A percentile compares a stretch with the other conserved stretches of the same genome.
Evolutionary conservation across 2,329 filamentous ascomycete species (phyloP).

Genomic region (Moelleriella libera): DNA sequence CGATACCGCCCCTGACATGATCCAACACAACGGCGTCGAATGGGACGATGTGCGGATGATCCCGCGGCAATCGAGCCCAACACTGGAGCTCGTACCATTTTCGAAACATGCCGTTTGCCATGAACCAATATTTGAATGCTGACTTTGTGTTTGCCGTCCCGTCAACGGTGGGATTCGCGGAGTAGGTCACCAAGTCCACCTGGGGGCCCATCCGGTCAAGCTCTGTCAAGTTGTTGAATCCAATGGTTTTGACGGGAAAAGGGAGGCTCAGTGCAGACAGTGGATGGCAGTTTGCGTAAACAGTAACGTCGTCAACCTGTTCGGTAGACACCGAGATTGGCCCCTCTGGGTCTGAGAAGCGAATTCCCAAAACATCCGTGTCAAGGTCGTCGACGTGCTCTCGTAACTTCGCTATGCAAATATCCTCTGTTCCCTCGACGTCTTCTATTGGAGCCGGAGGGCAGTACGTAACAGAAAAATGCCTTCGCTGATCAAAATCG

Average conservation of each 20-base stretch:
- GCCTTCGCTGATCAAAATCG: conserved; percentile 11
- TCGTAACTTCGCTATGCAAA: conserved; percentile 9
- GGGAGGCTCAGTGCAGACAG: conserved; percentile 8
- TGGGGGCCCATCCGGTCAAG: conserved; percentile 12
- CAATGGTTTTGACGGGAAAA: conserved; percentile 4
- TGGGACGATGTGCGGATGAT: conserved; percentile 21
- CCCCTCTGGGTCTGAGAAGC: conserved; percentile 8
- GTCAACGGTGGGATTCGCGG: neutral
- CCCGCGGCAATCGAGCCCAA: conserved; percentile 16
- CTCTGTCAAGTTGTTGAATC: conserved; percentile 12
- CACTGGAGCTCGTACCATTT: conserved; percentile 21
- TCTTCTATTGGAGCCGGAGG: neutral
- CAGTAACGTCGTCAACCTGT: conserved; percentile 13
- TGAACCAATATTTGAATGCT: conserved; percentile 21
- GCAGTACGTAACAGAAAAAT: conserved; percentile 8
- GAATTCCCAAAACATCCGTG: conserved; percentile 9
- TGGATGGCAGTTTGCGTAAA: conserved; percentile 11
- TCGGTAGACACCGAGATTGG: conserved; percentile 7
- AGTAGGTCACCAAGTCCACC: conserved; percentile 13
- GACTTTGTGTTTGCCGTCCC: conserved; percentile 4
- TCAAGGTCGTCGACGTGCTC: conserved; percentile 8
- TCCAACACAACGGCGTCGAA: conserved; percentile 20
- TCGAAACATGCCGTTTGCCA: conserved; percentile 7
- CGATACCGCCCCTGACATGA: conserved; percentile 13
- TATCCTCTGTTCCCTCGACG: conserved; percentile 8